Conservation (phyloP, 805 yeast genomes). For the Metschnikowia hibisci region DNA sequence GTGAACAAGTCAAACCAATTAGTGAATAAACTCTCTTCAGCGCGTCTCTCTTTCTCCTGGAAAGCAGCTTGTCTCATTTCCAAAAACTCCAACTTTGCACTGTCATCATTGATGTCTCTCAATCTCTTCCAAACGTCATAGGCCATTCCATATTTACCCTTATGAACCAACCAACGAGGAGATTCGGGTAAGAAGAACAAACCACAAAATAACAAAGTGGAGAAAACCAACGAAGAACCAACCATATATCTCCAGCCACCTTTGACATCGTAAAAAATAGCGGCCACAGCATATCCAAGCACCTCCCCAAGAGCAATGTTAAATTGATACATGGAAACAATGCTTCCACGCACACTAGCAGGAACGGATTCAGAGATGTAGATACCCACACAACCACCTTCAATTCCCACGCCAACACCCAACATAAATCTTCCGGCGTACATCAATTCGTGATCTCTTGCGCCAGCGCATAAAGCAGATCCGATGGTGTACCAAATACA, state of each 20-base stretch:
- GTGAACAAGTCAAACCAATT: constrained; percentile 50
- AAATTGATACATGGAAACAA: constrained; percentile 62
- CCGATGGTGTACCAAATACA: constrained; percentile 61
- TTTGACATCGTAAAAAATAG: constrained; percentile 51
- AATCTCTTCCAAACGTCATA: constrained; percentile 53
- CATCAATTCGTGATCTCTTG: constrained; percentile 36
- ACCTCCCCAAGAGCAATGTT: constrained; percentile 66
- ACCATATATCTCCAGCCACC: constrained; percentile 67
- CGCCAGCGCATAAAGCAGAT: constrained; percentile 50
- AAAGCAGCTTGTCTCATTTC: constrained; percentile 53
- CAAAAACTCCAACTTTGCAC: constrained; percentile 50
- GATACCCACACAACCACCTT: constrained; percentile 61
- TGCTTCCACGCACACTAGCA: constrained; percentile 52
- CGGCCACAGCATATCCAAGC: constrained; percentile 59
- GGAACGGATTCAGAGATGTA: constrained; percentile 62
- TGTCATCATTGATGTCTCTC: constrained; percentile 43
- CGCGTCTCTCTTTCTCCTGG: constrained; percentile 41
- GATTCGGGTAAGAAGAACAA: constrained; percentile 57
- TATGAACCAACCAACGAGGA: constrained; percentile 56
- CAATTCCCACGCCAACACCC: constrained; percentile 65
- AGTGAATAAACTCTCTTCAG: constrained; percentile 33
- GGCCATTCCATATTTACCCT: constrained; percentile 49
- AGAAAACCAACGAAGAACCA: constrained; percentile 59
- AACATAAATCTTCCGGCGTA: constrained; percentile 53
- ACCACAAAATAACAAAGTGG: constrained; percentile 48